A percentile compares a stretch with the other conserved stretches of the same genome.
These are phyloP conservation scores for Fusarium kyushuense DNA, from an alignment of 2,329 filamentous ascomycete genomes.

Conservation along the genomic window DNA sequence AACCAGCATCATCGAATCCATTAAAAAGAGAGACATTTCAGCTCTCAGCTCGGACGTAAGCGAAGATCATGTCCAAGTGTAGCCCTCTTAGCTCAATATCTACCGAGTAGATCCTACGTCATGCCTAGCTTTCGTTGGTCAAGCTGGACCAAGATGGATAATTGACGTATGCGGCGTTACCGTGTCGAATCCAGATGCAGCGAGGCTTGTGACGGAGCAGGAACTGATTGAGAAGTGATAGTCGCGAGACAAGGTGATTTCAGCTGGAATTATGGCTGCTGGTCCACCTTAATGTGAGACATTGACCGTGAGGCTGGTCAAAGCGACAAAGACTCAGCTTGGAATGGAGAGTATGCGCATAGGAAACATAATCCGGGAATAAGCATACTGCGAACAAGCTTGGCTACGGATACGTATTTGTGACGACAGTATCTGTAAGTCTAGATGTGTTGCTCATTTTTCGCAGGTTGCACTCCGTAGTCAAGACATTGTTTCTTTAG, in stretches of 20 bases:
- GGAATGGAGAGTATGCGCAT: not conserved
- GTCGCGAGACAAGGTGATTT: not conserved
- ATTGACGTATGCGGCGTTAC: slow-evolving; percentile 22
- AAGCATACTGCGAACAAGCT: not conserved
- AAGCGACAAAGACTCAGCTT: not conserved
- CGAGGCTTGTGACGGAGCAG: slow-evolving; percentile 1
- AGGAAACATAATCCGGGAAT: not conserved
- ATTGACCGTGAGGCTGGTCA: not conserved
- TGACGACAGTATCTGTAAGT: not conserved
- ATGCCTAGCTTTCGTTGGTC: not conserved
- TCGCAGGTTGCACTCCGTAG: not conserved
- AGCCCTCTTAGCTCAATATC: slow-evolving; percentile 6
- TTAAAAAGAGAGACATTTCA: slow-evolving; percentile 3
- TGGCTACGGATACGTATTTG: not conserved
- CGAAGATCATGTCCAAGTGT: slow-evolving; percentile 15
- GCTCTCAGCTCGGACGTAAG: slow-evolving; percentile 18
- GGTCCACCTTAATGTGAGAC: not conserved
- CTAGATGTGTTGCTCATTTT: not conserved
- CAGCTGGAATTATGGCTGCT: not conserved
- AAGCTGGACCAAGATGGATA: too few species aligned
- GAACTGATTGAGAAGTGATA: not conserved
- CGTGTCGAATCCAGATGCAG: not conserved
- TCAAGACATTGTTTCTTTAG: not conserved
- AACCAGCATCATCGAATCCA: slow-evolving; percentile 12
- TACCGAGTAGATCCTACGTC: slow-evolving; percentile 25